These are phyloP conservation scores for Mrakia blollopis DNA, from an alignment of 768 basidiomycete genomes.

Conservation along the genomic window DNA sequence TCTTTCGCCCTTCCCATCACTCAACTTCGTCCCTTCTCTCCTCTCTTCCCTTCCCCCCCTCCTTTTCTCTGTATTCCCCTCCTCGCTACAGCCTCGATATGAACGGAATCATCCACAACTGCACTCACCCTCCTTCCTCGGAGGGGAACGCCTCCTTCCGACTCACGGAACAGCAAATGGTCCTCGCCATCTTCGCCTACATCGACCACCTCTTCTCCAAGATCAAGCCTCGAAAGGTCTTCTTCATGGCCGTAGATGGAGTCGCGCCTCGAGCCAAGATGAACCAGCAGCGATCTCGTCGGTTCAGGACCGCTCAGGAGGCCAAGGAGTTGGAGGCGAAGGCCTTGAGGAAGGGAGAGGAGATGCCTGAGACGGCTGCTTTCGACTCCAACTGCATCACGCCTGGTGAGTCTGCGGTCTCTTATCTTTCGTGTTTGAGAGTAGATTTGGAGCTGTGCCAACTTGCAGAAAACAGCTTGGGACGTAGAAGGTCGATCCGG, in stretches of 20 bases:
- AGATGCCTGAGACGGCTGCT: constrained; percentile 73
- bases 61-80: background rate
- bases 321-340: constrained; percentile 79
- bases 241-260: constrained; percentile 98
- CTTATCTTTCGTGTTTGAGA: no score
- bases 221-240: constrained; percentile 89
- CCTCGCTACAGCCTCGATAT: constrained; percentile 69
- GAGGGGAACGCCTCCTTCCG: constrained; percentile 95
- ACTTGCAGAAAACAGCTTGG: no score
- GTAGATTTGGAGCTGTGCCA: no score
- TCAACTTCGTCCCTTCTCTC: no score
- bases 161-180: constrained; percentile 93
- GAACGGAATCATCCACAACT: constrained; percentile 60
- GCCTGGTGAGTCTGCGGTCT: constrained; percentile 59
- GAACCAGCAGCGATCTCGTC: constrained; percentile 93
- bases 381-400: constrained; percentile 99
- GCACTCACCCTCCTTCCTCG: constrained; percentile 81
- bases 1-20: no score
- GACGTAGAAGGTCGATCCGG: constrained; percentile 2
- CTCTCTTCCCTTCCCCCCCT: background rate
- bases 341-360: constrained; percentile 82
- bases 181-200: constrained; percentile 93
- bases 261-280: constrained; percentile 97
- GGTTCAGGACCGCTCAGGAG: constrained; percentile 92
- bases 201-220: constrained; percentile 94